Conservation (phyloP, 2,329 filamentous ascomycete genomes). For the Aspergillus hiratsukae region DNA sequence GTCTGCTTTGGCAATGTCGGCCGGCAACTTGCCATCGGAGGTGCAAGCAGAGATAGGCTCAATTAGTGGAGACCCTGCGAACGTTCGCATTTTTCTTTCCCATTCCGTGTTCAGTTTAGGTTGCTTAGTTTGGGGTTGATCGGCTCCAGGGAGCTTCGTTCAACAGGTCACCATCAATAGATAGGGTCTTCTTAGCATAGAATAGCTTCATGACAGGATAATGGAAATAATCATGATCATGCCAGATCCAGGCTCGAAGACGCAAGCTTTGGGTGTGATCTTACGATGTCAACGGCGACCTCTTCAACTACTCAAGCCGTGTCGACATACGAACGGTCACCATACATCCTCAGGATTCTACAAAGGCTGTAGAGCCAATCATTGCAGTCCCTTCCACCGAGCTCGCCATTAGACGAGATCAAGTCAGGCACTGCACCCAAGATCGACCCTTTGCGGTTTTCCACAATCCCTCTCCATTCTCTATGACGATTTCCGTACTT, state of each 20-base stretch:
- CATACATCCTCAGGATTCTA: conserved; percentile 3
- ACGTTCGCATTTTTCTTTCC: not conserved
- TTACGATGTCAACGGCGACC: not conserved
- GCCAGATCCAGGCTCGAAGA: not conserved
- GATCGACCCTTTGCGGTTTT: conserved; percentile 43
- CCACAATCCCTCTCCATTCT: conserved; percentile 49
- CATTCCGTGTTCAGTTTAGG: conserved; percentile 1
- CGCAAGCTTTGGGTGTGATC: not conserved
- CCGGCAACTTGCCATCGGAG: conserved; percentile 62
- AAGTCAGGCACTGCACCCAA: conserved; percentile 55
- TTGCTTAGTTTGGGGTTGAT: not conserved
- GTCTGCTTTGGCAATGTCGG: conserved; percentile 97
- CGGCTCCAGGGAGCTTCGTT: not conserved
- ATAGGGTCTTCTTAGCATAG: conserved; percentile 5
- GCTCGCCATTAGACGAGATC: conserved; percentile 20
- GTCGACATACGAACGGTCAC: not conserved
- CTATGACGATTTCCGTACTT: conserved; percentile 56
- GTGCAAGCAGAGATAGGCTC: conserved; percentile 15
- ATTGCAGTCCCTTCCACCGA: conserved; percentile 55
- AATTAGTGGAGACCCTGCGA: not conserved
- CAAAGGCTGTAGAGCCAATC: conserved; percentile 50
- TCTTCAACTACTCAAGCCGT: not conserved
- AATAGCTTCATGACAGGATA: not conserved
- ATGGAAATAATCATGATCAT: not conserved
- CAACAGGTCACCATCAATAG: not conserved